phyloP scores from a whole-genome alignment of 139 green algal genomes.

The Coccomyxa sp. region DNA sequence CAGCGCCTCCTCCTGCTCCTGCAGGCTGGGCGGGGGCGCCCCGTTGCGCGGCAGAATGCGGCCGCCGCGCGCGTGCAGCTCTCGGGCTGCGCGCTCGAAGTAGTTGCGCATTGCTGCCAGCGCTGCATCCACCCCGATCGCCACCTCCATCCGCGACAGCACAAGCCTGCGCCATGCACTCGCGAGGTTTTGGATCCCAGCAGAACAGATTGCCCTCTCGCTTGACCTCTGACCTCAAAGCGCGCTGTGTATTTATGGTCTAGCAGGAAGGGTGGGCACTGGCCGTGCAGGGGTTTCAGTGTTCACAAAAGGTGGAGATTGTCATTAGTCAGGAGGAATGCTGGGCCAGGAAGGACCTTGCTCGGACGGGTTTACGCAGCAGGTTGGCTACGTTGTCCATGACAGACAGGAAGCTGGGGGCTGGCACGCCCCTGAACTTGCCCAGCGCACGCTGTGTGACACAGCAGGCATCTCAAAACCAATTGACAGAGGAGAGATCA shows the following conservation, averaged over 20 bases:
- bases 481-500: not conserved
- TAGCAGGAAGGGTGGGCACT: too few relatives aligned
- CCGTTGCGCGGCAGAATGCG: not conserved
- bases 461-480: not conserved
- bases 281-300: not conserved
- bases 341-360: slow-evolving; percentile 12
- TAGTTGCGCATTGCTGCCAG: slow-evolving; percentile 54
- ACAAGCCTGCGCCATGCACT: slow-evolving; percentile 21
- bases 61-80: slow-evolving; percentile 44
- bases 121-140: slow-evolving; percentile 48
- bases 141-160: slow-evolving; percentile 30
- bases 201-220: not conserved
- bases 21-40: slow-evolving; percentile 20
- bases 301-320: not conserved
- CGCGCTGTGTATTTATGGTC: too few relatives aligned
- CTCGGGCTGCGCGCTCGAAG: slow-evolving; percentile 48
- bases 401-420: slow-evolving; percentile 43
- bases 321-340: not conserved
- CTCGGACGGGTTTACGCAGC: slow-evolving; percentile 58
- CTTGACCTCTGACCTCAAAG: not conserved
- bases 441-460: slow-evolving; percentile 19
- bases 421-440: slow-evolving; percentile 8
- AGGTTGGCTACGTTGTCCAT: slow-evolving; percentile 52
- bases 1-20: slow-evolving; percentile 62
- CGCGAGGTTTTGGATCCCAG: too few relatives aligned